Evolutionary conservation across 1,139 yeast genomes (phyloP).

Genomic region (Geotrichum bryndzae): DNA sequence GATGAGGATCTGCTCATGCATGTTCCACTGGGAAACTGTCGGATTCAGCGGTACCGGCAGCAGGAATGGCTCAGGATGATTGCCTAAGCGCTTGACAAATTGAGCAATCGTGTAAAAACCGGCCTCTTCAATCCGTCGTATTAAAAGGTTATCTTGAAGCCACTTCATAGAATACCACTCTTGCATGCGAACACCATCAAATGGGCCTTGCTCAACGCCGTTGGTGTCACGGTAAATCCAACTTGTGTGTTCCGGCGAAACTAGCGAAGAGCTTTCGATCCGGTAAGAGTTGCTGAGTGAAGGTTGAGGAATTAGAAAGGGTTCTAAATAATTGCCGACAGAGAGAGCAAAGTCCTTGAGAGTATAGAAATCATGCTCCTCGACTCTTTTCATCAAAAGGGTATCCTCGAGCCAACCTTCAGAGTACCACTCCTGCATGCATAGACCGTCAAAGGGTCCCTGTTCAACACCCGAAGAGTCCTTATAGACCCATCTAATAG

Average conservation of each 20-base stretch:
- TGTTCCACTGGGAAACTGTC: constrained; percentile 13
- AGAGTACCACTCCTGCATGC: constrained; percentile 75
- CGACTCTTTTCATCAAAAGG: constrained; percentile 49
- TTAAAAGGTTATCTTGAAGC: constrained; percentile 47
- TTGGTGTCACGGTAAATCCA: constrained; percentile 72
- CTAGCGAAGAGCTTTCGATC: constrained; percentile 19
- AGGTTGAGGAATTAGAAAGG: constrained; percentile 57
- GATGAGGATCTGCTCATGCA: constrained; percentile 13
- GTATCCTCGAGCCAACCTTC: constrained; percentile 55
- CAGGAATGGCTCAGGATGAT: constrained; percentile 52
- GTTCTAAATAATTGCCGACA: constrained; percentile 48
- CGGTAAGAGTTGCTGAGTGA: constrained; percentile 20
- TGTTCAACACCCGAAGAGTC: constrained; percentile 68
- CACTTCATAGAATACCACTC: constrained; percentile 65
- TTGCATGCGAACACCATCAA: constrained; percentile 68
- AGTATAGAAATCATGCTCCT: constrained; percentile 32
- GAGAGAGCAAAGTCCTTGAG: constrained; percentile 30
- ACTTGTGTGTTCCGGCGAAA: constrained; percentile 43
- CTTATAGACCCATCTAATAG: constrained; percentile 62
- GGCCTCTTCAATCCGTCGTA: constrained; percentile 45
- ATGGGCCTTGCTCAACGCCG: constrained; percentile 76
- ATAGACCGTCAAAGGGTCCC: constrained; percentile 70
- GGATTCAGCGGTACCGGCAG: constrained; percentile 41
- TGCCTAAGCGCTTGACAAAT: constrained; percentile 39
- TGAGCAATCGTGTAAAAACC: constrained; percentile 32